Evolutionary conservation across 306 rosid species (phyloP).

Genomic region (Quercus cerris): DNA sequence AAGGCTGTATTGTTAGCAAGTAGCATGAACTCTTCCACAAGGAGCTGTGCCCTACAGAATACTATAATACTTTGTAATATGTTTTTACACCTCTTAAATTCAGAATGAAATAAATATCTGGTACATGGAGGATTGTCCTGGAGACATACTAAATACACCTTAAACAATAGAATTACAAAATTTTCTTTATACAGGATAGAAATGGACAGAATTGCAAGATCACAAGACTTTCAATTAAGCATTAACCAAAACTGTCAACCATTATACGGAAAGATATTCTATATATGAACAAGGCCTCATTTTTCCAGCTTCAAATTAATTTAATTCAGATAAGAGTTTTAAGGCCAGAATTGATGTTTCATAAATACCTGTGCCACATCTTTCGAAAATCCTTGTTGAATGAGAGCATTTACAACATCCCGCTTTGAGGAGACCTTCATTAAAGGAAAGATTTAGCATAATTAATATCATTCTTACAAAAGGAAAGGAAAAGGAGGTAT

Average conservation of each 20-base stretch:
- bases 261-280: not conserved
- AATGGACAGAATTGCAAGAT: not conserved
- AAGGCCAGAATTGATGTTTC: not conserved
- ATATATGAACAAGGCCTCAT: not conserved
- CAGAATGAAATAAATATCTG: not conserved
- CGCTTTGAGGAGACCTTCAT: conserved; percentile 69
- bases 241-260: not conserved
- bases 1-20: not conserved
- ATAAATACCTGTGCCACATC: conserved; percentile 87
- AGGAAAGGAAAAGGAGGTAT: not conserved
- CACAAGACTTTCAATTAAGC: not conserved
- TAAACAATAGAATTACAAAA: not conserved
- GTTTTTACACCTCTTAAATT: not conserved
- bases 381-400: conserved; percentile 73
- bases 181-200: not conserved
- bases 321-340: not conserved
- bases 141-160: not conserved
- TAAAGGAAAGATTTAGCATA: conserved; percentile 16
- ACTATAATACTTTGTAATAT: not conserved
- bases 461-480: conserved; percentile 1
- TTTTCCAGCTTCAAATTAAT: not conserved
- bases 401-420: conserved; percentile 57
- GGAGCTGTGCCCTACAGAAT: not conserved
- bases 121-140: not conserved
- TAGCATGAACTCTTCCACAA: not conserved